Base-by-base conservation (phyloP, 352 stramenopile species). In the Phytophthora fragariae region DNA sequence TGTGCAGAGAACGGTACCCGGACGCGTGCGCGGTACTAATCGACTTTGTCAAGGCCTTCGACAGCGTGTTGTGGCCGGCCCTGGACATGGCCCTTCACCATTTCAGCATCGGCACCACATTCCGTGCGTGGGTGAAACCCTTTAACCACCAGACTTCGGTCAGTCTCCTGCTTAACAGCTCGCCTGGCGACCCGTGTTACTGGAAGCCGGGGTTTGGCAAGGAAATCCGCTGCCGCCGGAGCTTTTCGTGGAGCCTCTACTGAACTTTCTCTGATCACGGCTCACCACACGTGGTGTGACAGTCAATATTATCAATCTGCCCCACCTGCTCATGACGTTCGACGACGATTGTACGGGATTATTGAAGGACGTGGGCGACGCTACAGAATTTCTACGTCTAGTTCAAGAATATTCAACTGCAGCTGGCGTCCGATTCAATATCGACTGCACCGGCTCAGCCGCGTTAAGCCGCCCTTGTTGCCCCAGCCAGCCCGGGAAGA, bases 191-290 rank as follows among this genome's bases (percentile, higher is more conserved):
- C 8, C 58, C 52, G 0, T 68, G 72, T 24, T 65, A 1, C 49
- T 75, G 29, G 67, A 54, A 1, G 50, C 52, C 2, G 60, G 60
- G 9, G 3, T 70, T 10, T 15, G 67, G 8, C 55, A 74, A 62
- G 59, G 67, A n/a, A 54, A 74, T 44, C 53, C 54, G 11, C 55
- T 74, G 14, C 70, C 67, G 15, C 60, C 59, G 1, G 67, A 39
- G 35, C 60, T 74, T 1, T 74, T 74, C 39, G 10, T 75, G 3
- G 60, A 70, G 12, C 60, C 68, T 17, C 61, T 75, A 54, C 10
- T 75, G 39, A 75, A 66, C 27, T 70, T 54, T 29, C 55, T 62
- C 11, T 46, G 61, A 1, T n/a, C 9, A 3, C 17, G 19, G 1
- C 6, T 60, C 3, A 24, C 31, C 1, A 46, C 6, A 19, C 41